Conservation (phyloP, 2,329 filamentous ascomycete species). For the Paraconiothyrium brasiliense region DNA sequence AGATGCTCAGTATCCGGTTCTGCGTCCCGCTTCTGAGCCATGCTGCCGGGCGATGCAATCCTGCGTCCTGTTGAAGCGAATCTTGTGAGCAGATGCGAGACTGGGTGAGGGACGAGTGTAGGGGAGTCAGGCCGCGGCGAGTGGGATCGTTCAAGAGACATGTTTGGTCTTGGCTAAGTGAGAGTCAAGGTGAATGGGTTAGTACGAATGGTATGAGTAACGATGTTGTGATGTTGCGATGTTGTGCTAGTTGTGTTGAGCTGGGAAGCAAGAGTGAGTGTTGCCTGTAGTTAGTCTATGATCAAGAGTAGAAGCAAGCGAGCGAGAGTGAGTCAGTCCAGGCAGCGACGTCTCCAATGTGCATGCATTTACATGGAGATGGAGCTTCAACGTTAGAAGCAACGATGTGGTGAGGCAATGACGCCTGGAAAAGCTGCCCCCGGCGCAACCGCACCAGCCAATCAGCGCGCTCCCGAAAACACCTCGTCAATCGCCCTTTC, state of each 20-base stretch:
- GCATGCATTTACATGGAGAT: background rate
- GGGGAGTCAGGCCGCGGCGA: background rate
- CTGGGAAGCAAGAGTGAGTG: conserved; percentile 1
- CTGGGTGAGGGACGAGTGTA: background rate
- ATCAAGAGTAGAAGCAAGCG: conserved; percentile 5
- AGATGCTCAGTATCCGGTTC: conserved; percentile 1
- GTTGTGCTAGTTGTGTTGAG: background rate
- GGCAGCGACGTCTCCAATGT: background rate
- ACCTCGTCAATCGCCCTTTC: conserved; percentile 21
- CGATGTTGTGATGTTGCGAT: background rate
- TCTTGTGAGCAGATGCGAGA: background rate
- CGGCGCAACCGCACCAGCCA: conserved; percentile 21
- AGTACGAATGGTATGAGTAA: background rate
- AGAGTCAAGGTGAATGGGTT: background rate
- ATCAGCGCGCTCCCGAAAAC: conserved; percentile 28
- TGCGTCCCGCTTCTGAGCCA: conserved; percentile 10
- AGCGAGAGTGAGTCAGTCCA: conserved; percentile 16
- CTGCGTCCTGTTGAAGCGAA: background rate
- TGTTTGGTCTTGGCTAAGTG: background rate
- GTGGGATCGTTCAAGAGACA: background rate
- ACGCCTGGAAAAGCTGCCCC: conserved; percentile 9
- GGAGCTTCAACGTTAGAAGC: background rate
- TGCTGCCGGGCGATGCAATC: background rate
- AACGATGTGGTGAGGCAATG: conserved; percentile 10
- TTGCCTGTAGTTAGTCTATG: background rate